These are phyloP conservation scores for Rheum nobile DNA, from an alignment of 148 eudicot genomes.

Conservation along the genomic window DNA sequence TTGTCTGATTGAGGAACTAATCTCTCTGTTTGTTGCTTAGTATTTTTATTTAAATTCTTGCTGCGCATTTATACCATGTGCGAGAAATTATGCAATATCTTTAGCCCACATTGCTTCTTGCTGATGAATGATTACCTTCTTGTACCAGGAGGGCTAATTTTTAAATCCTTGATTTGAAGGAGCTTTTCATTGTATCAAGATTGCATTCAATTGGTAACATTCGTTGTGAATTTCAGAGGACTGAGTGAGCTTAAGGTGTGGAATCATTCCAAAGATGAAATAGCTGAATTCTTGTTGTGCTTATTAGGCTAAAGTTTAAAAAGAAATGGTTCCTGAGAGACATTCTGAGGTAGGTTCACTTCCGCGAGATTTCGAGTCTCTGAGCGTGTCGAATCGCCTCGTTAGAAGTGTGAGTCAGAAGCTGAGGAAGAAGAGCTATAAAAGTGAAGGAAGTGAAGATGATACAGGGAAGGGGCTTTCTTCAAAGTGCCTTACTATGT, in stretches of 20 bases:
- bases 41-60: neutral
- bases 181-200: neutral
- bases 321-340: slow-evolving; percentile 39
- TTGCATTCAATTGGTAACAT: neutral
- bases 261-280: neutral
- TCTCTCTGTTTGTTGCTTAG: no score
- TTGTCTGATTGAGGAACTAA: neutral
- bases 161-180: neutral
- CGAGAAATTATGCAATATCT: neutral
- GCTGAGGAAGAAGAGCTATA: slow-evolving; percentile 41
- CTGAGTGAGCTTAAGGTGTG: neutral
- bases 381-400: slow-evolving; percentile 69
- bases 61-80: neutral
- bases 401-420: slow-evolving; percentile 76
- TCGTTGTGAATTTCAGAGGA: neutral
- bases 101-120: neutral
- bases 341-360: slow-evolving; percentile 44
- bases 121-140: neutral
- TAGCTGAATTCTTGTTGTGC: slow-evolving; percentile 1
- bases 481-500: slow-evolving; percentile 54
- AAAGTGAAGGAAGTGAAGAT: slow-evolving; percentile 41
- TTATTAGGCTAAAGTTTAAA: neutral
- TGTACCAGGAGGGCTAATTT: neutral
- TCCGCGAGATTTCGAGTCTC: slow-evolving; percentile 49
- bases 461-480: slow-evolving; percentile 47